Percentiles rank a stretch among this genome's conserved stretches.
phyloP scores from a whole-genome alignment of 495 filamentous ascomycete species.

The Xylaria flabelliformis region DNA sequence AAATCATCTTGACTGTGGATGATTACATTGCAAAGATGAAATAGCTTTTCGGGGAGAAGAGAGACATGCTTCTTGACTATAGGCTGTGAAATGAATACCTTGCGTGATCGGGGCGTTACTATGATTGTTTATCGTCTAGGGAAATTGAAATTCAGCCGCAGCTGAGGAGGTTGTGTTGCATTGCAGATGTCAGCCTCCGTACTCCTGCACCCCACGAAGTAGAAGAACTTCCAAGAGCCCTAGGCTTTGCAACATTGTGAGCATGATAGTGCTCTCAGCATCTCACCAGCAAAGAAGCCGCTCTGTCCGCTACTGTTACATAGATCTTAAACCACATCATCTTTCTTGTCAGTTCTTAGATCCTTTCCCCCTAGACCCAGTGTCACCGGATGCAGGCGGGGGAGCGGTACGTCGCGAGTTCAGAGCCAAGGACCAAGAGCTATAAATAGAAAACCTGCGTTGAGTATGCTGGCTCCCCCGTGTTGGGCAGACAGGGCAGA shows the following conservation, averaged over 20 bases:
- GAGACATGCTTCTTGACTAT: background rate
- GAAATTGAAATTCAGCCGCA: constrained; percentile 14
- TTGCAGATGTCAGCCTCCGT: background rate
- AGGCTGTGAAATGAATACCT: background rate
- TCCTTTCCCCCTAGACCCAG: background rate
- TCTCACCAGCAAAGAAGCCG: background rate
- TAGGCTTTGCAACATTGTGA: background rate
- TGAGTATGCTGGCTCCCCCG: background rate
- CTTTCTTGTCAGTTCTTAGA: background rate
- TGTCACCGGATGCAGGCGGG: background rate
- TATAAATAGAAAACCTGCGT: background rate
- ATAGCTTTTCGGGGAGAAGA: background rate
- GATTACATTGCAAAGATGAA: background rate
- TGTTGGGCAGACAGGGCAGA: background rate
- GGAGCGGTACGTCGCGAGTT: background rate
- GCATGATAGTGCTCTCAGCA: background rate
- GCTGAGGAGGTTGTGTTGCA: constrained; percentile 12
- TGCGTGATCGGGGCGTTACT: background rate
- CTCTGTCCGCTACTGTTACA: no score
- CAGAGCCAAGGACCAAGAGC: background rate
- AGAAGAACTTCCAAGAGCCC: background rate
- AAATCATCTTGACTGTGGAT: background rate
- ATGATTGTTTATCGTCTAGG: background rate
- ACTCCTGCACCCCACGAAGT: background rate
- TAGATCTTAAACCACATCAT: background rate